Evolutionary conservation across 495 filamentous ascomycete genomes (phyloP).

Genomic region (Aspergillus taichungensis): DNA sequence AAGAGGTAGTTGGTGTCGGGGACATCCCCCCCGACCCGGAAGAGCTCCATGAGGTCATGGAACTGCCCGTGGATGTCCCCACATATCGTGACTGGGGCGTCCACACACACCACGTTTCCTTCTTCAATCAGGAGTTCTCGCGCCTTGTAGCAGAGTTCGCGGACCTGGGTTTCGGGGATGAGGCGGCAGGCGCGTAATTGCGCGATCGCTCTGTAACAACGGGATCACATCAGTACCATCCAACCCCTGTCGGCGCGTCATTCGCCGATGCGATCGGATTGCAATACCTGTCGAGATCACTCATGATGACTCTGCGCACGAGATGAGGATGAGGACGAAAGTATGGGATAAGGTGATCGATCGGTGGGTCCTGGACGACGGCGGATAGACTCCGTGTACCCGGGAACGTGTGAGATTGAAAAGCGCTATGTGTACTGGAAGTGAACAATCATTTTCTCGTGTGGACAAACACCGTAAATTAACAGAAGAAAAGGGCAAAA

Average conservation of each 20-base stretch:
- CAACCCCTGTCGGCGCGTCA: neutral
- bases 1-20: constrained; percentile 98
- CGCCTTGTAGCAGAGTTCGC: constrained; percentile 96
- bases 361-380: constrained; percentile 12
- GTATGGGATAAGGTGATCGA: constrained; percentile 6
- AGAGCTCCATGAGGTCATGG: constrained; percentile 97
- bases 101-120: constrained; percentile 92
- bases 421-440: constrained; percentile 14
- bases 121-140: constrained; percentile 95
- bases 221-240: too few species aligned
- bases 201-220: constrained; percentile 65
- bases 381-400: neutral
- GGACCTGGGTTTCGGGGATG: constrained; percentile 90
- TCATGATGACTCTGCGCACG: constrained; percentile 48
- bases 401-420: constrained; percentile 4
- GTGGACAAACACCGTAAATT: neutral
- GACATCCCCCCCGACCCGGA: constrained; percentile 88
- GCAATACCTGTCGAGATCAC: constrained; percentile 73
- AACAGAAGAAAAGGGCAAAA: neutral
- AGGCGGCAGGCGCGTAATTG: constrained; percentile 91
- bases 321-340: constrained; percentile 1
- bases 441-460: constrained; percentile 16
- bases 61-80: constrained; percentile 99
- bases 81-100: constrained; percentile 97
- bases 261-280: neutral